Evolutionary conservation across 306 rosid species (phyloP).

Genomic region (Castanopsis chinensis): DNA sequence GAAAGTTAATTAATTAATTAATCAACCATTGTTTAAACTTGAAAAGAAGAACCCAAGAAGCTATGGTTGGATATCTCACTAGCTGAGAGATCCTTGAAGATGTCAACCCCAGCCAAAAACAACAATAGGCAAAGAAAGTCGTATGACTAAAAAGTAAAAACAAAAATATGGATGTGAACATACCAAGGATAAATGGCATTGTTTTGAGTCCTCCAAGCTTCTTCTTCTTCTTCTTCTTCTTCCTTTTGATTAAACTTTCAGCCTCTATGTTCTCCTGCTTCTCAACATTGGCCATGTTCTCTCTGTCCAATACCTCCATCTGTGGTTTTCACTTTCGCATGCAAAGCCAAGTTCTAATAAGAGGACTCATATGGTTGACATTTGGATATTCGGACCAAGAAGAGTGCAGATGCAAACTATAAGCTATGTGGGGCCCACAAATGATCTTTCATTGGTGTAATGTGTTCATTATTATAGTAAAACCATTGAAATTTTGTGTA

Average conservation of each 20-base stretch:
- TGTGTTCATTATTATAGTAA: no score
- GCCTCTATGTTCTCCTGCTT: background rate
- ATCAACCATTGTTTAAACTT: no score
- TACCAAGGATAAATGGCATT: conserved; percentile 65
- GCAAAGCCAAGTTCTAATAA: no score
- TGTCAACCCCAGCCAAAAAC: background rate
- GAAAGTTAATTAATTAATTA: no score
- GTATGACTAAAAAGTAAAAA: background rate
- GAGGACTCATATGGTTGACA: background rate
- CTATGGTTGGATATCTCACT: no score
- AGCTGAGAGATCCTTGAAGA: no score
- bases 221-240: conserved; percentile 5
- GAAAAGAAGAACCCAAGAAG: no score
- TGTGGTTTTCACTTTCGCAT: background rate
- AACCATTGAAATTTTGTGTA: no score
- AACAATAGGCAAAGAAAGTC: background rate
- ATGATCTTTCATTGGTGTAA: background rate
- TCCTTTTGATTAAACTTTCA: background rate
- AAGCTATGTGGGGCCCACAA: background rate
- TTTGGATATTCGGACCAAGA: background rate
- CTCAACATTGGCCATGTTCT: conserved; percentile 10
- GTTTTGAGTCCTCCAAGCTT: conserved; percentile 55
- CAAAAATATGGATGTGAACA: background rate
- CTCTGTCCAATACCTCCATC: conserved; percentile 28
- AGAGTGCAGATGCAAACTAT: background rate